These are phyloP conservation scores for Exobasidium rhododendri DNA, from an alignment of 1,284 basidiomycete genomes.

Conservation along the genomic window DNA sequence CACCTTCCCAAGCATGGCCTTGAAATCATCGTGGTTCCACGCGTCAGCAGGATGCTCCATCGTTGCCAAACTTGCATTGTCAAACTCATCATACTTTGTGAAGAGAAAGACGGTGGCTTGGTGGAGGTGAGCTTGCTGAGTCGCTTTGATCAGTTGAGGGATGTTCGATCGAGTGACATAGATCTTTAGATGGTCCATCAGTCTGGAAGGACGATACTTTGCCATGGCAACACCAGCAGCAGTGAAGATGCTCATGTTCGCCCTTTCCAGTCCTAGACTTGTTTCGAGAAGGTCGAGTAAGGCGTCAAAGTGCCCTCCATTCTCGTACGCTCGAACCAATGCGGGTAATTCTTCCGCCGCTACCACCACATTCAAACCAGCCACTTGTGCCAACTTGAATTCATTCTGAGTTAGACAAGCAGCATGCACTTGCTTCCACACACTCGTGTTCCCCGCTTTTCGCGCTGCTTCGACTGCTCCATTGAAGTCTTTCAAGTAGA, in stretches of 20 bases:
- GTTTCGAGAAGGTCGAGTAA: conserved; percentile 86
- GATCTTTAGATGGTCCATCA: conserved; percentile 98
- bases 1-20: conserved; percentile 59
- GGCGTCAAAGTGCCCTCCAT: conserved; percentile 89
- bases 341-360: conserved; percentile 79
- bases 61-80: conserved; percentile 94
- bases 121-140: conserved; percentile 97
- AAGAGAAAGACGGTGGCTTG: conserved; percentile 96
- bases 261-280: conserved; percentile 85
- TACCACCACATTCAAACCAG: conserved; percentile 54
- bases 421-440: conserved; percentile 99
- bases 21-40: conserved; percentile 98
- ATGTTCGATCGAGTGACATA: conserved; percentile 98
- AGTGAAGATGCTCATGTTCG: conserved; percentile 82
- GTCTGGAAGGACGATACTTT: conserved; percentile 94
- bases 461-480: conserved; percentile 95
- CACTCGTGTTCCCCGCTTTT: conserved; percentile 97
- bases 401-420: conserved; percentile 96
- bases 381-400: conserved; percentile 93
- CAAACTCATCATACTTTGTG: conserved; percentile 94
- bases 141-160: conserved; percentile 87
- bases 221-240: conserved; percentile 91
- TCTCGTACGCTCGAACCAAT: conserved; percentile 82
- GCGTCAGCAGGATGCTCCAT: conserved; percentile 95
- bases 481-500: conserved; percentile 97